phyloP scores from a whole-genome alignment of 148 eudicot genomes.

The Selenicereus undatus region DNA sequence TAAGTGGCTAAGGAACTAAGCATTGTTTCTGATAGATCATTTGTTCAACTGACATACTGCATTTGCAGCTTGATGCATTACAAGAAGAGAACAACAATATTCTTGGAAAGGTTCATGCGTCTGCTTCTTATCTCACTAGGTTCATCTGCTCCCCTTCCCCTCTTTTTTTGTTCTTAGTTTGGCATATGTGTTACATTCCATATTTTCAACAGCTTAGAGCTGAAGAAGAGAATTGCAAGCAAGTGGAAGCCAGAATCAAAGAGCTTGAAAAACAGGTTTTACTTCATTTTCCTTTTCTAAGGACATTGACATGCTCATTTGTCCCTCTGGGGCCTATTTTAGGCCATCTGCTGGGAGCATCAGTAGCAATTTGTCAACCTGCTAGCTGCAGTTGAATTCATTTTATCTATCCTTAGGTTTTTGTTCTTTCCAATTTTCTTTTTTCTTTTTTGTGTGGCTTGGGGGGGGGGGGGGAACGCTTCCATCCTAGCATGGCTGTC shows the following conservation, averaged over 20 bases:
- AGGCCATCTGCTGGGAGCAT: neutral
- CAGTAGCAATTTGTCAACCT: neutral
- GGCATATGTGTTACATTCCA: neutral
- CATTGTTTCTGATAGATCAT: neutral
- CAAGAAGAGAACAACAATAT: constrained; percentile 75
- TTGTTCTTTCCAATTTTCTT: neutral
- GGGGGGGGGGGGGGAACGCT: neutral
- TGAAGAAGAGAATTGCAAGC: constrained; percentile 67
- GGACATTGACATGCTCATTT: neutral
- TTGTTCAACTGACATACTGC: neutral
- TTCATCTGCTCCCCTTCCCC: neutral
- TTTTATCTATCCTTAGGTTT: neutral
- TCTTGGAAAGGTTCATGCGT: constrained; percentile 51
- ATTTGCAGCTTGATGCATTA: constrained; percentile 78
- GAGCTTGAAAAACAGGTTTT: constrained; percentile 92
- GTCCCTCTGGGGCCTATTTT: neutral
- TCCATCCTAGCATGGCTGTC: neutral
- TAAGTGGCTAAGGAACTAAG: neutral
- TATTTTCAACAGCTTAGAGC: constrained; percentile 53
- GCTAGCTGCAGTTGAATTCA: neutral
- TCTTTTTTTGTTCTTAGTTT: neutral
- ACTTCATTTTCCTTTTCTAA: neutral
- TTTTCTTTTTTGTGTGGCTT: too few relatives aligned
- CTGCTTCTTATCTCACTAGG: constrained; percentile 2
- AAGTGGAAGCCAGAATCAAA: constrained; percentile 77